A percentile compares a stretch with the other conserved stretches of the same genome.
Conservation (phyloP, 805 yeast species). For the Suhomyces sp. region DNA sequence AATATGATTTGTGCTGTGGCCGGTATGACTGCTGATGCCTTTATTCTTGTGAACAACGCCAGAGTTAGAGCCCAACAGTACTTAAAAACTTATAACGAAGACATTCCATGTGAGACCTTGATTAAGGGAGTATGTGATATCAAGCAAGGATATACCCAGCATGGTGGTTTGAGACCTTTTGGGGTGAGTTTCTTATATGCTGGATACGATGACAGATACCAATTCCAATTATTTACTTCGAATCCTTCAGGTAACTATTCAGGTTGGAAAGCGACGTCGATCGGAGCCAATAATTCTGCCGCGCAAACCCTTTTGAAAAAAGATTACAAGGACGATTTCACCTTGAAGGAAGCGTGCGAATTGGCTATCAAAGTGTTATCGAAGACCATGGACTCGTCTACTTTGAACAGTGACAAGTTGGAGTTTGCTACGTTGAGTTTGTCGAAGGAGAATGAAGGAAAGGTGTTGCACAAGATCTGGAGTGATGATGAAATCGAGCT, state of each 20-base stretch:
- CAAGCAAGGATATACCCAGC: conserved; percentile 97
- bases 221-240: conserved; percentile 89
- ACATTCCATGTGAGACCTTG: conserved; percentile 88
- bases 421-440: conserved; percentile 81
- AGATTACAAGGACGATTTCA: conserved; percentile 83
- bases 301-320: conserved; percentile 95
- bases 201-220: conserved; percentile 86
- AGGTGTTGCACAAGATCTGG: conserved; percentile 72
- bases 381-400: conserved; percentile 89
- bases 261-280: conserved; percentile 97
- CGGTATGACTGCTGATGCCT: conserved; percentile 97
- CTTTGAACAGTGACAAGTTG: conserved; percentile 82
- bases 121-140: conserved; percentile 88
- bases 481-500: conserved; percentile 71
- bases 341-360: conserved; percentile 72
- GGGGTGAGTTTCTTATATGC: conserved; percentile 97
- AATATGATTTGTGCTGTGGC: conserved; percentile 92
- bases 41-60: conserved; percentile 83
- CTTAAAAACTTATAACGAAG: conserved; percentile 82
- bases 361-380: conserved; percentile 88
- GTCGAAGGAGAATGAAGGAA: conserved; percentile 46
- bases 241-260: conserved; percentile 97
- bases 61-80: conserved; percentile 81
- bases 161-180: conserved; percentile 97
- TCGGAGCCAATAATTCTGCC: conserved; percentile 94